phyloP scores from a whole-genome alignment of 2,329 filamentous ascomycete species.

The Verticillium albo-atrum region DNA sequence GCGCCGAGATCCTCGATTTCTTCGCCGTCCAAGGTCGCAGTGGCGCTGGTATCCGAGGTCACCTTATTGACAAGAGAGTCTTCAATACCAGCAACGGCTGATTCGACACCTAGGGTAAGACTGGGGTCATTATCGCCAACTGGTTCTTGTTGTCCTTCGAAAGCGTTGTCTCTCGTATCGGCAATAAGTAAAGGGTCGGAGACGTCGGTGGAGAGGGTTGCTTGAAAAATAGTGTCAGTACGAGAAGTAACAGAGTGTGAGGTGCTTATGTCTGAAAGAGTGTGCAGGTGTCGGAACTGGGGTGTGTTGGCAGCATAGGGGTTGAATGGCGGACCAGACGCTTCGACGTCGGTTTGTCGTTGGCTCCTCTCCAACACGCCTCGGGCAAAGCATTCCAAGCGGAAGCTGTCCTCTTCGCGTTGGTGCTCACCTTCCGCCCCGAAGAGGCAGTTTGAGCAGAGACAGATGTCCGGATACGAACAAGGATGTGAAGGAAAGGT shows the following conservation, averaged over 20 bases:
- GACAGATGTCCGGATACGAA: slow-evolving; percentile 7
- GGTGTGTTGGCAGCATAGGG: background rate
- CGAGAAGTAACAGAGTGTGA: slow-evolving; percentile 14
- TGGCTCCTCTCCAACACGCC: background rate
- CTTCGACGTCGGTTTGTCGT: background rate
- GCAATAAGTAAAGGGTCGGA: slow-evolving; percentile 17
- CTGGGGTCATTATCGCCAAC: slow-evolving; percentile 1
- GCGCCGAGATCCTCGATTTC: slow-evolving; percentile 23
- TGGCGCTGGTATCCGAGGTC: slow-evolving; percentile 20
- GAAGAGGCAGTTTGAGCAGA: slow-evolving; percentile 5
- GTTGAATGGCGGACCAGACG: background rate
- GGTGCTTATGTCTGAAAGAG: slow-evolving; percentile 5
- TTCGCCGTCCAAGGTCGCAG: slow-evolving; percentile 26
- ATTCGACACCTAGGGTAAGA: background rate
- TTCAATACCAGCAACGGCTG: slow-evolving; percentile 1
- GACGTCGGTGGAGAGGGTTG: slow-evolving; percentile 14
- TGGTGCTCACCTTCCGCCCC: slow-evolving; percentile 2
- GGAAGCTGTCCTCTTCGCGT: slow-evolving; percentile 6
- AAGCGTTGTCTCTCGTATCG: slow-evolving; percentile 7
- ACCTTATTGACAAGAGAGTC: slow-evolving; percentile 6
- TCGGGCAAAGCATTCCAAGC: slow-evolving; percentile 1
- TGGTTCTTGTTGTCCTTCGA: background rate
- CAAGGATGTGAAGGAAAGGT: slow-evolving; percentile 3
- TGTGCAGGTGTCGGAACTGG: slow-evolving; percentile 4
- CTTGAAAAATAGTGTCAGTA: slow-evolving; percentile 20